phyloP scores from a whole-genome alignment of 1,284 basidiomycete species.

The Trichosporon asahii region DNA sequence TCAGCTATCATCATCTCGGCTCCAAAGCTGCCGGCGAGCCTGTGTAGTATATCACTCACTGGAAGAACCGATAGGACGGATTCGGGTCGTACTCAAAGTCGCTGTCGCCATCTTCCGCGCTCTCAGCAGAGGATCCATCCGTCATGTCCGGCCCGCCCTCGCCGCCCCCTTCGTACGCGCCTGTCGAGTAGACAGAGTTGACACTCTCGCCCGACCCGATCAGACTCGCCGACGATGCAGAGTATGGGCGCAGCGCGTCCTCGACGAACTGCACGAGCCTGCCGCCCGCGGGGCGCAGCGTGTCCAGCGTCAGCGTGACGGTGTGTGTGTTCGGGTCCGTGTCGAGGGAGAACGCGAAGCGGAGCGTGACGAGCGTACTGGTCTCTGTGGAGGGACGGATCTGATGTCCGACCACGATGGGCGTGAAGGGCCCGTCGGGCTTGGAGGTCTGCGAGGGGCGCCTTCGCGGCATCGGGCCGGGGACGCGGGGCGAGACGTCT shows the following conservation, averaged over 20 bases:
- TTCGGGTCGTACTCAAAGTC: constrained; percentile 33
- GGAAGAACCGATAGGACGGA: constrained; percentile 24
- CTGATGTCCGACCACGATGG: constrained; percentile 17
- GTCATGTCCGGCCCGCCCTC: constrained; percentile 32
- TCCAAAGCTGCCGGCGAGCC: neutral
- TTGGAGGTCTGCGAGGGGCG: neutral
- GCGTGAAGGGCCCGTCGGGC: neutral
- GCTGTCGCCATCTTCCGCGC: constrained; percentile 33
- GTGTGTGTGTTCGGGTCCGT: constrained; percentile 29
- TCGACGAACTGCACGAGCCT: constrained; percentile 27
- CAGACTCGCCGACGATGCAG: neutral
- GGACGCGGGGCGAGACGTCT: neutral
- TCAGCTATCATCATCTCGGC: neutral
- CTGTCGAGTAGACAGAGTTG: neutral
- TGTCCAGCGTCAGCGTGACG: constrained; percentile 31
- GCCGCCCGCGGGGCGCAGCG: constrained; percentile 27
- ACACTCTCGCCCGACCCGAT: neutral
- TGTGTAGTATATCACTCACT: too few relatives aligned
- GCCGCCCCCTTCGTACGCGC: constrained; percentile 7
- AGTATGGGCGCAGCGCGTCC: constrained; percentile 14
- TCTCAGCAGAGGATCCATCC: constrained; percentile 22
- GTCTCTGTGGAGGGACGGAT: constrained; percentile 10
- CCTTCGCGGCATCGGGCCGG: neutral
- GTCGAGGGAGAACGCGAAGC: constrained; percentile 33
- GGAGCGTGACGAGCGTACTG: constrained; percentile 27